Evolutionary conservation across 2,329 filamentous ascomycete species (phyloP), one percentile per base, ranked within the genome.

Genomic region (Colletotrichum sp.): DNA sequence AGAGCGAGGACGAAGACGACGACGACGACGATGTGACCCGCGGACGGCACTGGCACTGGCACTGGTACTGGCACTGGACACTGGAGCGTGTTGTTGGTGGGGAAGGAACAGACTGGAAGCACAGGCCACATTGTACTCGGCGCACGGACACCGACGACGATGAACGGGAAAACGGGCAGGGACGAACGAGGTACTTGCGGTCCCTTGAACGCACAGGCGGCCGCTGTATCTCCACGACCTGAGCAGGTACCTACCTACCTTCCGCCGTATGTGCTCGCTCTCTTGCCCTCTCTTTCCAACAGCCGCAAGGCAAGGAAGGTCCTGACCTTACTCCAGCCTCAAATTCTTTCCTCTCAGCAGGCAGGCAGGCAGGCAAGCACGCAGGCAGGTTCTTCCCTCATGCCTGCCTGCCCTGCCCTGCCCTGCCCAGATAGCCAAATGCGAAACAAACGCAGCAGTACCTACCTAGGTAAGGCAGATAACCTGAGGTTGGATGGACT

Each of bases 191-290:
- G 32, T 72, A 76, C 73, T 62, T 76, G 69, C 32, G 18, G 39
- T 68, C 65, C 32, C 59, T 30, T 76, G 26, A 36, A 68, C 71
- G 70, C 65, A 76, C 70, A 55, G 71, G 74, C 74, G 74, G 70
- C 74, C 74, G 74, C 74, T 73, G 64, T 76, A 69, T 64, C 44
- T 69, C 49, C 34, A 73, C 34, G 52, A 24, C 44, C 26, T 24
- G 21, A 12, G 21, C 34, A 65, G n/a, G 74, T 76, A 74, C 64
- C 65, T 49, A n/a, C 39, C 13, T 21, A 36, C 44, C 12, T 52
- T 24, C 44, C 44, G n/a, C 44, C 39, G 39, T 49, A 49, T 6
- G 39, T 49, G 39, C 39, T 49, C 15, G 36, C 39, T 30, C 64
- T 26, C n/a, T 24, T 34, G 36, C 21, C 21, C 21, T 39, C 63